Conservation (phyloP, 768 basidiomycete species). For the Lentinula raphanica region DNA sequence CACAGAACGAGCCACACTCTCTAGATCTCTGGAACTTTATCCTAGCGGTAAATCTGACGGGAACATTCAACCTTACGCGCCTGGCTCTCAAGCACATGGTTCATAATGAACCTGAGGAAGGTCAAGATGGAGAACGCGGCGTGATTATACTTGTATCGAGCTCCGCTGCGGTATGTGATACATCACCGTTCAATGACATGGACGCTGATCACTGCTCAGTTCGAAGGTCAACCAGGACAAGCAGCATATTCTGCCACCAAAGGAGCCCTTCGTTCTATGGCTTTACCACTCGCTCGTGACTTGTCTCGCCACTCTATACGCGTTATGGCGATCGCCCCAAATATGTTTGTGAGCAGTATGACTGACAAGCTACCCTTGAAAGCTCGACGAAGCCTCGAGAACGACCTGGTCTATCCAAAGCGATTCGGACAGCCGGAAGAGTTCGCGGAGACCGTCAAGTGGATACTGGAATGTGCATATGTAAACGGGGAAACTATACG, state of each 20-base stretch:
- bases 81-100: constrained; percentile 28
- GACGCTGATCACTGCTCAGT: constrained; percentile 14
- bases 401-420: constrained; percentile 26
- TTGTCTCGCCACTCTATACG: constrained; percentile 28
- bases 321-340: constrained; percentile 35
- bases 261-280: constrained; percentile 33
- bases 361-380: constrained; percentile 22
- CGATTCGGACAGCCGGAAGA: constrained; percentile 28
- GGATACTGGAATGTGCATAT: constrained; percentile 27
- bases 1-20: constrained; percentile 25
- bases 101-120: constrained; percentile 19
- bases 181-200: constrained; percentile 1
- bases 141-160: constrained; percentile 33
- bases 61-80: constrained; percentile 34
- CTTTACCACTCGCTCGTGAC: constrained; percentile 37
- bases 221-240: constrained; percentile 35
- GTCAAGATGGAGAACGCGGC: constrained; percentile 29
- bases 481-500: constrained; percentile 27
- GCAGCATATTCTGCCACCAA: constrained; percentile 33
- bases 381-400: constrained; percentile 11
- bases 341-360: constrained; percentile 31
- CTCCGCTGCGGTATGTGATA: constrained; percentile 23
- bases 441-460: constrained; percentile 26
- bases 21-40: constrained; percentile 30
- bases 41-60: constrained; percentile 32